Evolutionary conservation across 305 asterid genomes (phyloP), one percentile per base, ranked within the genome.

Genomic region (Fraxinus nigra): DNA sequence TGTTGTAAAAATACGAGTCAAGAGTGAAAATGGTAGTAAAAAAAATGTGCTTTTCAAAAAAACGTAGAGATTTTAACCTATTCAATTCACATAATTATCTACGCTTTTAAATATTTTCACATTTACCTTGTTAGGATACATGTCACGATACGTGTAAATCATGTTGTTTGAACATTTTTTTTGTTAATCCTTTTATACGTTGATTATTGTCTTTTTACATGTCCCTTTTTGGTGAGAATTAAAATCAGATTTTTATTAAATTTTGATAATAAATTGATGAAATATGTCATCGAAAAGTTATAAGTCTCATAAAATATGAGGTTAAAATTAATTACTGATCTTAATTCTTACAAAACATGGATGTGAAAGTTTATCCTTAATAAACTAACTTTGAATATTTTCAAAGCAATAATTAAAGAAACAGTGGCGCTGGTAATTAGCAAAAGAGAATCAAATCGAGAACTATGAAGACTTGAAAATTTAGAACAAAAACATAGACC

Each of bases 401-500:
- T 59, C 61, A 38, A 73, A 75, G 80, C 48, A 37, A 34, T 48
- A 30, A 76, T 76, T 80, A 69, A 72, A 77, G 59, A 59, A 77
- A 76, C 1, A 5, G 38, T 69, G 40, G 75, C 10, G 28, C 70
- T 4, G 20, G 32, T 24, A 79, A 79, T 63, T 54, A 48, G 48
- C 13, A 61, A 76, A 48, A 69, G 76, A 67, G 81, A 80, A 80
- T 80, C 79, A 73, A 34, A 22, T 20, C 8, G 63, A 38, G 7
- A 37, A 70, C 69, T 79, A 79, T 79, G 82, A 79, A 46, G 61
- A 78, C 38, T 30, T 7, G 65, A n/a, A 54, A 54, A 54, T 54
- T 54, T 54, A 26, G 65, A 54, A 54, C 75, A 70, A 32, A 10
- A 72, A 48, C 51, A 80, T 30, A 33, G 34, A 46, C 54, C 48